A percentile compares a stretch with the other conserved stretches of the same genome.
These are phyloP conservation scores for Peronospora belbahrii DNA, from an alignment of 352 stramenopile genomes.

Conservation along the genomic window DNA sequence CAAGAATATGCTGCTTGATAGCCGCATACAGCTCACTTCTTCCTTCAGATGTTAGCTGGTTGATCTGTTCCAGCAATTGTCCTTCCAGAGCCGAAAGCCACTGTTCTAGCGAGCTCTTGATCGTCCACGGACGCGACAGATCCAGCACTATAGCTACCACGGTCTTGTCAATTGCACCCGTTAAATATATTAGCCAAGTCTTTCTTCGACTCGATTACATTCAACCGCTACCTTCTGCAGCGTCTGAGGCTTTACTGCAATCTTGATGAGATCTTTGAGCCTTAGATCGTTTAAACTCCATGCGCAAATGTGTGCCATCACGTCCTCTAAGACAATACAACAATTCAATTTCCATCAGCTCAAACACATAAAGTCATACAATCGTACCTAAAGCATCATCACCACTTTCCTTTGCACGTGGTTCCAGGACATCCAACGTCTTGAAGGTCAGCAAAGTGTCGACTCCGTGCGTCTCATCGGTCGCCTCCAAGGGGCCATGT, in stretches of 20 bases:
- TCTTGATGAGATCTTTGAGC: slow-evolving; percentile 59
- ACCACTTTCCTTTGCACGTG: slow-evolving; percentile 44
- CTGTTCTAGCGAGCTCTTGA: slow-evolving; percentile 75
- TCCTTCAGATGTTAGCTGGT: slow-evolving; percentile 39
- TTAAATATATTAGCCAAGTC: background rate
- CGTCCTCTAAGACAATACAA: slow-evolving; percentile 52
- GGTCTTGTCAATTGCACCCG: slow-evolving; percentile 32
- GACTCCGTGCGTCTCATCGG: slow-evolving; percentile 24
- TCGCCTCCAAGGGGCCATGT: background rate
- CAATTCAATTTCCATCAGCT: no score
- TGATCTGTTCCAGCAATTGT: slow-evolving; percentile 65
- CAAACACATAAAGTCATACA: no score
- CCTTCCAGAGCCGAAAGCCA: slow-evolving; percentile 73
- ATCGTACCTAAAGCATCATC: slow-evolving; percentile 35
- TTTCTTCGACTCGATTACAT: background rate
- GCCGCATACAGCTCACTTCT: slow-evolving; percentile 50
- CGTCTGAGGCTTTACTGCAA: slow-evolving; percentile 48
- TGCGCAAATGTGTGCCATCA: slow-evolving; percentile 66
- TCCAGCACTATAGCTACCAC: slow-evolving; percentile 63
- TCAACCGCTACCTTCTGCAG: slow-evolving; percentile 34
- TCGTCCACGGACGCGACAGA: slow-evolving; percentile 68
- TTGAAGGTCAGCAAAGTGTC: slow-evolving; percentile 52
- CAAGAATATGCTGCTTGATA: slow-evolving; percentile 67
- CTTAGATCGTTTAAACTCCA: slow-evolving; percentile 71
- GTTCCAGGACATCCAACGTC: slow-evolving; percentile 62